These are phyloP conservation scores for Chrysanthemum makinoi DNA, from an alignment of 129 eudicot genomes.

Conservation along the genomic window DNA sequence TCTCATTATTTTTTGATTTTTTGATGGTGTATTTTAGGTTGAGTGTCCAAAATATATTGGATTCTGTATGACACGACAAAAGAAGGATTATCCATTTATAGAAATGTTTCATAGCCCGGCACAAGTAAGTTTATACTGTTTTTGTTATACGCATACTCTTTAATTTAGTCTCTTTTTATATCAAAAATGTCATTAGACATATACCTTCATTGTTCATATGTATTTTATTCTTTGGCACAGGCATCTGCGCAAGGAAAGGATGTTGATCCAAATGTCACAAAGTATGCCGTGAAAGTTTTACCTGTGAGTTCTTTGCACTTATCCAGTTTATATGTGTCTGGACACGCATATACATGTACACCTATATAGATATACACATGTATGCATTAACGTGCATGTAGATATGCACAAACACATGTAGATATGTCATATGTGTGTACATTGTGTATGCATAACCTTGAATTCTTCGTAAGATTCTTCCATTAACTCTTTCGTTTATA, in stretches of 20 bases:
- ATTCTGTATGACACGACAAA: constrained; percentile 88
- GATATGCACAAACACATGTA: no score
- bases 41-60: constrained; percentile 98
- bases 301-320: constrained; percentile 65
- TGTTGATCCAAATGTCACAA: constrained; percentile 83
- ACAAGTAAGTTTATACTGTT: constrained; percentile 53
- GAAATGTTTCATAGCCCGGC: constrained; percentile 83
- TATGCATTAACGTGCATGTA: not conserved
- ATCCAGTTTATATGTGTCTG: not conserved
- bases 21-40: constrained; percentile 51
- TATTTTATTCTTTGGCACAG: constrained; percentile 41
- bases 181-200: no score
- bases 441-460: no score
- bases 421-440: no score
- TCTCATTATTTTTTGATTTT: constrained; percentile 5
- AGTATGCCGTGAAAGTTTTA: constrained; percentile 80
- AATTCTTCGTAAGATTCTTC: not conserved
- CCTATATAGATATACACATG: not conserved
- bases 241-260: constrained; percentile 60
- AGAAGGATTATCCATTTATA: constrained; percentile 84
- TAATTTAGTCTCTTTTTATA: not conserved
- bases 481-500: not conserved
- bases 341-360: not conserved
- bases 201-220: no score
- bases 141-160: not conserved